Base-by-base conservation (phyloP, 495 filamentous ascomycete genomes). In the Aspergillus funiculosus region DNA sequence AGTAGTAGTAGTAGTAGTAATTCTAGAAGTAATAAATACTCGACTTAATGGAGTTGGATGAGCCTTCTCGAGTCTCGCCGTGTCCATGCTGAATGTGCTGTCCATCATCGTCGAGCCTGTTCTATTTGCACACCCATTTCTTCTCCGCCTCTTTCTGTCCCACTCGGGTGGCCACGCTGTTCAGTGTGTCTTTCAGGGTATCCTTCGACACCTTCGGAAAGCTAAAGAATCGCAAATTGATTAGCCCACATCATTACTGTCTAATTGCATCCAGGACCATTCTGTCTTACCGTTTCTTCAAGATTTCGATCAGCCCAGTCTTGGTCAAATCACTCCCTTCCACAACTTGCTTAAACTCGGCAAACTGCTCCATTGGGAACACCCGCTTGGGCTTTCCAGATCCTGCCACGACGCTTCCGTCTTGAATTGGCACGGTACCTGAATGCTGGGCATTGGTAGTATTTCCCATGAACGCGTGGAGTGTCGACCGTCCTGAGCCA, bases 281-380 rank as follows among this genome's bases (percentile, higher is more conserved):
- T 21, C n/a, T 27, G 9, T 26, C 68, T 40, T 58, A 77, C 68
- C 74, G 73, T 66, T 82, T 81, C 66, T 87, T 85, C 48, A 95
- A 57, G 14, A 82, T 67, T 61, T 94, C 89, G 11, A 89, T 67
- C 47, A 94, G 58, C 0, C 85, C 88, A 0, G 77, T 62, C 64
- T 94, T 95, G 2, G 76, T 85, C 40, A 87, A 68, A 47, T 84
- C 76, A 61, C 82, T 85, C 2, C 83, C 84, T 39, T 81, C 61
- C 10, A 94, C 73, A 0, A 73, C 79, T 36, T 69, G 61, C 60
- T 83, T 87, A 64, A 95, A 94, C n/a, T 81, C 82, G 1, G 67
- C 68, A 25, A 92, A 59, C 27, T 83, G 68, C 11, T 87, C 82
- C 2, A 66, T 59, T 3, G 80, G 75, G n/a, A 71, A 67, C 7